Evolutionary conservation across 129 eudicot species (phyloP).

Genomic region (Helichrysum umbraculigerum): DNA sequence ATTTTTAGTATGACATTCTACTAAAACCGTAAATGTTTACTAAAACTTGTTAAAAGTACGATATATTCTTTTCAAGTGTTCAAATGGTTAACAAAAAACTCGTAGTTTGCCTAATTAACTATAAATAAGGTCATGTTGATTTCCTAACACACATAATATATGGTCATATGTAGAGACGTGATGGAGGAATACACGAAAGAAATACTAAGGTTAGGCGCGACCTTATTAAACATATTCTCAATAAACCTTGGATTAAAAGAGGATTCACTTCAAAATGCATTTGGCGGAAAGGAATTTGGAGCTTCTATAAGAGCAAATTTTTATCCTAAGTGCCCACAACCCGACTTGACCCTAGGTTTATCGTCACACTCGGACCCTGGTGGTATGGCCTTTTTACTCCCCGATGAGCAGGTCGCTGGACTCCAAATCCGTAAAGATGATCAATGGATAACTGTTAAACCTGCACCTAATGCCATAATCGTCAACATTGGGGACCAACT

Average conservation of each 20-base stretch:
- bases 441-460: constrained; percentile 69
- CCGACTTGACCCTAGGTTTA: constrained; percentile 73
- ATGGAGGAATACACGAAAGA: constrained; percentile 60
- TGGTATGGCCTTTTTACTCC: constrained; percentile 71
- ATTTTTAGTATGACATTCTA: no score
- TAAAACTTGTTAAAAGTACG: no score
- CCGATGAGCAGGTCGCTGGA: constrained; percentile 67
- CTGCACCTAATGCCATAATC: constrained; percentile 63
- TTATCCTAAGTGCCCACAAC: constrained; percentile 90
- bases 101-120: not conserved
- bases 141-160: not conserved
- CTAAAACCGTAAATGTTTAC: no score
- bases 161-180: constrained; percentile 51
- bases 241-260: constrained; percentile 58
- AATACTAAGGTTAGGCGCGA: constrained; percentile 53
- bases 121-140: not conserved
- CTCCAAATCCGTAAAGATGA: constrained; percentile 62
- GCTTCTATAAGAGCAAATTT: constrained; percentile 76
- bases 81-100: not conserved
- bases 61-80: no score
- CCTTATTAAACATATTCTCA: constrained; percentile 49
- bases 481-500: constrained; percentile 88
- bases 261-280: constrained; percentile 53
- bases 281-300: constrained; percentile 73
- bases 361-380: constrained; percentile 94